A percentile compares a stretch with the other conserved stretches of the same genome.
These are phyloP conservation scores for Podila minutissima DNA, from an alignment of 192 early-diverging fungal species.

Conservation along the genomic window DNA sequence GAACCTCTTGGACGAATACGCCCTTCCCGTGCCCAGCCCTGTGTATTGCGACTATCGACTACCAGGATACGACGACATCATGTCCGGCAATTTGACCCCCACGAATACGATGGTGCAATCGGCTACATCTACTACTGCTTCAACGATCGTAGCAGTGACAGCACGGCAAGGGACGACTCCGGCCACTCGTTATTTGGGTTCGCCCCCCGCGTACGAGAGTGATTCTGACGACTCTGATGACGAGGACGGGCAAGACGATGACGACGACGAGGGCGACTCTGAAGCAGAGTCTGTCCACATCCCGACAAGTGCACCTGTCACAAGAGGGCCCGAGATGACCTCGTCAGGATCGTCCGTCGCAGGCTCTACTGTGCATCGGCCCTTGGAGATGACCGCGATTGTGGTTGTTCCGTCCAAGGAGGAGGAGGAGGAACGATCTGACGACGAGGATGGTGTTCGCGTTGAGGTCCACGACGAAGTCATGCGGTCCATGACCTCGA, in stretches of 20 bases:
- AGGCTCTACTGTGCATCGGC: neutral
- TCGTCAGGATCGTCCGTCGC: neutral
- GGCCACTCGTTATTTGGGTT: slow-evolving; percentile 12
- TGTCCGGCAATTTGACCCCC: neutral
- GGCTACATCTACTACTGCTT: neutral
- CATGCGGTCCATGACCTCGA: slow-evolving; percentile 5
- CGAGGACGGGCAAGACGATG: slow-evolving; percentile 20
- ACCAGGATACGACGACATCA: slow-evolving; percentile 39
- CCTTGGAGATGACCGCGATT: slow-evolving; percentile 14
- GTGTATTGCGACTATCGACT: slow-evolving; percentile 46
- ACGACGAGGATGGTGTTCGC: neutral
- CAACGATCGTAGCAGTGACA: neutral
- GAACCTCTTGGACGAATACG: slow-evolving; percentile 38
- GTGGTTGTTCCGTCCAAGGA: neutral
- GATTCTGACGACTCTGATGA: slow-evolving; percentile 25
- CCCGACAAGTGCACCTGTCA: neutral
- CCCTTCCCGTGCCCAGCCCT: slow-evolving; percentile 36
- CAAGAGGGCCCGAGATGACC: neutral
- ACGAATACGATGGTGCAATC: neutral
- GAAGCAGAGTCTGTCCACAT: neutral
- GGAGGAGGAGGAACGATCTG: neutral
- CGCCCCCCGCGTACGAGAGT: slow-evolving; percentile 38
- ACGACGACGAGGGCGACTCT: slow-evolving; percentile 11
- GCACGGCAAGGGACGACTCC: neutral
- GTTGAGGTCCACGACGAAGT: neutral